Evolutionary conservation across 1,139 yeast species (phyloP).

Genomic region (Saccharomycopsis hybrid): DNA sequence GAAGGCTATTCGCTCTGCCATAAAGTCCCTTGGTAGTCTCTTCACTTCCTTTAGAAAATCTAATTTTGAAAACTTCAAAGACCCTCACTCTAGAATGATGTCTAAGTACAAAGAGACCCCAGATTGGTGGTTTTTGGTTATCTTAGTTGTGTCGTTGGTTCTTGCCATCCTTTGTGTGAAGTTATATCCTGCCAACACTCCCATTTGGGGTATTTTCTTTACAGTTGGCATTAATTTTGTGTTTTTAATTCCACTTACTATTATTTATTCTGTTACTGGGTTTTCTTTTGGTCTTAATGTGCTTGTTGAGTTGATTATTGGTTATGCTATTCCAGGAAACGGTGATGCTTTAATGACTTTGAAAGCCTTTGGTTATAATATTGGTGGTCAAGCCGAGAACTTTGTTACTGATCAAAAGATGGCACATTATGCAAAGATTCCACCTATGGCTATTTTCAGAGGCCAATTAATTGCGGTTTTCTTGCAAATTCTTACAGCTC

Average conservation of each 20-base stretch:
- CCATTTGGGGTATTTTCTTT: conserved; percentile 50
- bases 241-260: conserved; percentile 46
- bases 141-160: conserved; percentile 42
- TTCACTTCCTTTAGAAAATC: conserved; percentile 30
- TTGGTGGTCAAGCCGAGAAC: conserved; percentile 55
- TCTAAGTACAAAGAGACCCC: conserved; percentile 53
- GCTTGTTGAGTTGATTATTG: conserved; percentile 53
- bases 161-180: conserved; percentile 44
- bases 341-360: conserved; percentile 53
- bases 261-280: conserved; percentile 49
- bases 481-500: conserved; percentile 40
- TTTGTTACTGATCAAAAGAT: conserved; percentile 50
- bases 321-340: conserved; percentile 59
- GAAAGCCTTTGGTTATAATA: conserved; percentile 54
- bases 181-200: conserved; percentile 39
- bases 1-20: conserved; percentile 25
- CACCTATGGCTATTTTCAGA: conserved; percentile 58
- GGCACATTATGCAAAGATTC: conserved; percentile 55
- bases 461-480: conserved; percentile 45
- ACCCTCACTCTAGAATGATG: conserved; percentile 55
- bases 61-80: conserved; percentile 34
- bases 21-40: conserved; percentile 28
- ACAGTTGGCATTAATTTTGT: conserved; percentile 48
- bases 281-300: conserved; percentile 48
- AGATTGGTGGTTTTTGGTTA: conserved; percentile 48